Evolutionary conservation across 2,329 filamentous ascomycete genomes (phyloP).

Genomic region (Emergomyces pasteurianus): DNA sequence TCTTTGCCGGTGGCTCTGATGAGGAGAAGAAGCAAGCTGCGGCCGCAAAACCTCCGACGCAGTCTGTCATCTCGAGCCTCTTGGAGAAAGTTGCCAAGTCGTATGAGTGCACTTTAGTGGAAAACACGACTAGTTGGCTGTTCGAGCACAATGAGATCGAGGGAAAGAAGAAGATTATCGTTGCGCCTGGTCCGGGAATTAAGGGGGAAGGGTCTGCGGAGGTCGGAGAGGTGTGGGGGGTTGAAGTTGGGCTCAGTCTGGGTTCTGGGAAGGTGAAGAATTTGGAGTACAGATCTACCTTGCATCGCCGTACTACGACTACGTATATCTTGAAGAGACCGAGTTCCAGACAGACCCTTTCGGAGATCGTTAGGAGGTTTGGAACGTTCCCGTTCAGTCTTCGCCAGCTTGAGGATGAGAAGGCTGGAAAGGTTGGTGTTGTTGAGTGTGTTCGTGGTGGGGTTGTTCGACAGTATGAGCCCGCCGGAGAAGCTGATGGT

Average conservation of each 20-base stretch:
- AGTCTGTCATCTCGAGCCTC: constrained; percentile 73
- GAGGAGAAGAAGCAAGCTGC: constrained; percentile 93
- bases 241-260: constrained; percentile 86
- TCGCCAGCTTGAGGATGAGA: constrained; percentile 92
- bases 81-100: constrained; percentile 84
- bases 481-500: constrained; percentile 85
- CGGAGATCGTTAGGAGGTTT: constrained; percentile 94
- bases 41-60: constrained; percentile 67
- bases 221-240: constrained; percentile 90
- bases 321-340: constrained; percentile 91
- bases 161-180: constrained; percentile 94
- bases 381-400: constrained; percentile 96
- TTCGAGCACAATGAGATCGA: constrained; percentile 98
- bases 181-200: constrained; percentile 65
- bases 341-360: constrained; percentile 81
- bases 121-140: constrained; percentile 95
- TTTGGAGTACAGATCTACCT: constrained; percentile 73
- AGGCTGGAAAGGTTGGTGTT: constrained; percentile 86
- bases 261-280: constrained; percentile 92
- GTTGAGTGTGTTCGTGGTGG: constrained; percentile 91
- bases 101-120: constrained; percentile 85
- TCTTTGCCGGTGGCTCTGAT: constrained; percentile 69
- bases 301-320: constrained; percentile 84
- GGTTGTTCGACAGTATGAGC: constrained; percentile 90
- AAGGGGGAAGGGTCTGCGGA: constrained; percentile 86